A percentile compares a stretch with the other conserved stretches of the same genome.
phyloP scores from a whole-genome alignment of 176 grass and related monocot genomes.

The Phragmites australis region DNA sequence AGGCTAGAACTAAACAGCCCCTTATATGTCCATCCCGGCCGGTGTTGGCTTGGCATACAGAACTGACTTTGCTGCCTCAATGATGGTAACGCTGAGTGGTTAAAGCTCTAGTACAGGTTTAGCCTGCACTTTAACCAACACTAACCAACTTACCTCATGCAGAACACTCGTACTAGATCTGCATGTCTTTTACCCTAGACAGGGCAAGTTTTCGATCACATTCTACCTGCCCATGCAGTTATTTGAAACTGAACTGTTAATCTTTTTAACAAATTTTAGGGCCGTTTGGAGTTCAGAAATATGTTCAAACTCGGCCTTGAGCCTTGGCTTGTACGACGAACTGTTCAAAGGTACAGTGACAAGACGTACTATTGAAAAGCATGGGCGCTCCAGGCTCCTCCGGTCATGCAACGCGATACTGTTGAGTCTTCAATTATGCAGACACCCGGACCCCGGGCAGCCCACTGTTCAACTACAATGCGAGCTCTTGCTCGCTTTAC shows the following conservation, averaged over 20 bases:
- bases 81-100: too few species aligned
- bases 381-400: neutral
- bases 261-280: neutral
- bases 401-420: neutral
- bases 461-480: neutral
- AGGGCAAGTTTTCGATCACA: neutral
- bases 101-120: neutral
- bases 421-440: constrained; percentile 25
- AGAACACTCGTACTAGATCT: neutral
- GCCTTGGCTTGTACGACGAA: neutral
- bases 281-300: neutral
- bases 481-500: constrained; percentile 4
- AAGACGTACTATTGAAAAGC: neutral
- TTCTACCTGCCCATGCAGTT: too few species aligned
- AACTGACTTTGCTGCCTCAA: neutral
- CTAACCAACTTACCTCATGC: neutral
- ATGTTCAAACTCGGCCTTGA: neutral
- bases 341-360: neutral
- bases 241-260: neutral
- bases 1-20: too few species aligned
- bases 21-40: neutral
- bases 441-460: neutral
- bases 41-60: neutral
- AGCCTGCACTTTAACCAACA: neutral
- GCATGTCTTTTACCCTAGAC: neutral